A percentile compares a stretch with the other conserved stretches of the same genome.
These are phyloP conservation scores for Nowakowskiella sp. DNA, from an alignment of 192 early-diverging fungal species.

Conservation along the genomic window DNA sequence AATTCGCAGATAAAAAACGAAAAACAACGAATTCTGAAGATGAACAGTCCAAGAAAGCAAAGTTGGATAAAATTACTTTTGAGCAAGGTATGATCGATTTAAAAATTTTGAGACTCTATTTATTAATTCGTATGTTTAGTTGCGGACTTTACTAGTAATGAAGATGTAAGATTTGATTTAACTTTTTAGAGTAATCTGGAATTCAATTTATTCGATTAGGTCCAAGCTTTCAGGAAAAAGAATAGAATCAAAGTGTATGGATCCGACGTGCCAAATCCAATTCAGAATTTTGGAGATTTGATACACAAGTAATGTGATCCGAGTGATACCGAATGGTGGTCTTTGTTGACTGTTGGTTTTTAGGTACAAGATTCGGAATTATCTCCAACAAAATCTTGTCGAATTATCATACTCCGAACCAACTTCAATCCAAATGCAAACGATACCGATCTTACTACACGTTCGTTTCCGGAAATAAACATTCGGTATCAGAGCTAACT, in stretches of 20 bases:
- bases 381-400: slow-evolving; percentile 64
- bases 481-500: background rate
- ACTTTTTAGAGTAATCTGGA: slow-evolving; percentile 1
- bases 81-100: background rate
- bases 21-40: slow-evolving; percentile 3
- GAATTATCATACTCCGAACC: slow-evolving; percentile 63
- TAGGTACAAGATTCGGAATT: slow-evolving; percentile 52
- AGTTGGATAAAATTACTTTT: background rate
- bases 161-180: slow-evolving; percentile 7
- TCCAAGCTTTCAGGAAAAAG: slow-evolving; percentile 59
- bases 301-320: slow-evolving; percentile 49
- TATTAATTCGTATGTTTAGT: no score
- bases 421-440: slow-evolving; percentile 93
- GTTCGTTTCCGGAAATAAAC: slow-evolving; percentile 10
- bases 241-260: slow-evolving; percentile 78
- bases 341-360: background rate
- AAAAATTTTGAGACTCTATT: no score
- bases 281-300: slow-evolving; percentile 73
- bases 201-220: slow-evolving; percentile 13
- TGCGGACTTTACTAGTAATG: slow-evolving; percentile 1
- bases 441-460: slow-evolving; percentile 79
- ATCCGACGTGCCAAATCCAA: slow-evolving; percentile 76
- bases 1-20: background rate
- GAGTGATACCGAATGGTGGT: background rate
- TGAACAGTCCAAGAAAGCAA: slow-evolving; percentile 5